Percentiles rank a stretch among this genome's conserved stretches.
phyloP scores from a whole-genome alignment of 176 grass and related monocot genomes.

The Cocos nucifera region DNA sequence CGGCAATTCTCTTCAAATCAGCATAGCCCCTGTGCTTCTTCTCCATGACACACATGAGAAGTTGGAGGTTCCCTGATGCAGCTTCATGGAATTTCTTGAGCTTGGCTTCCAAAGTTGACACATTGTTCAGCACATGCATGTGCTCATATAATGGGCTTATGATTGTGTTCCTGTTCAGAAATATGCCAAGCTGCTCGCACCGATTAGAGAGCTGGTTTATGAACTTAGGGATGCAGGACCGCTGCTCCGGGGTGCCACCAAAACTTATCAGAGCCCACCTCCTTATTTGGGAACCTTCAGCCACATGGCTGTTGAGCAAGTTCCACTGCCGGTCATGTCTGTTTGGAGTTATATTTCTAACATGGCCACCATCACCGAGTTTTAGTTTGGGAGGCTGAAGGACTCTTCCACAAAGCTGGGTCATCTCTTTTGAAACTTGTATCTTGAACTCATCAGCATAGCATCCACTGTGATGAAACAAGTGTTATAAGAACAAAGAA shows the following conservation, averaged over 20 bases:
- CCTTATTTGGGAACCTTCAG: constrained; percentile 66
- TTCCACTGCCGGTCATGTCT: constrained; percentile 84
- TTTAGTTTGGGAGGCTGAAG: constrained; percentile 88
- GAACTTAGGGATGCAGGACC: constrained; percentile 61
- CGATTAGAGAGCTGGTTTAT: constrained; percentile 58
- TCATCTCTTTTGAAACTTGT: constrained; percentile 74
- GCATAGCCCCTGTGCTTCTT: constrained; percentile 67
- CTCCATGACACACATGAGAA: constrained; percentile 89
- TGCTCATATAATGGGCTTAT: constrained; percentile 63
- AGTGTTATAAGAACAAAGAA: too few species aligned
- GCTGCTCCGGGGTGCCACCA: constrained; percentile 67
- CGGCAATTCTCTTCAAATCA: constrained; percentile 83
- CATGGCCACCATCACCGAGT: constrained; percentile 53
- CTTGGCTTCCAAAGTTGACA: constrained; percentile 55
- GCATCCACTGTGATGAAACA: constrained; percentile 40
- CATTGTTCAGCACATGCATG: constrained; percentile 76
- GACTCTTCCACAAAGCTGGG: constrained; percentile 79
- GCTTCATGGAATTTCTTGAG: constrained; percentile 70
- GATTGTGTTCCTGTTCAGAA: constrained; percentile 59
- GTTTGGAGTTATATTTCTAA: constrained; percentile 75
- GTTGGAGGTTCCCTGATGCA: constrained; percentile 63
- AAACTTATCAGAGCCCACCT: constrained; percentile 92
- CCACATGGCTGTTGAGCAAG: constrained; percentile 72
- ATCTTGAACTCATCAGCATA: constrained; percentile 73
- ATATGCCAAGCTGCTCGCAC: constrained; percentile 81